Evolutionary conservation across 1,139 yeast species (phyloP), one percentile per base, ranked within the genome.

Genomic region (Yamadazyma buinensis): DNA sequence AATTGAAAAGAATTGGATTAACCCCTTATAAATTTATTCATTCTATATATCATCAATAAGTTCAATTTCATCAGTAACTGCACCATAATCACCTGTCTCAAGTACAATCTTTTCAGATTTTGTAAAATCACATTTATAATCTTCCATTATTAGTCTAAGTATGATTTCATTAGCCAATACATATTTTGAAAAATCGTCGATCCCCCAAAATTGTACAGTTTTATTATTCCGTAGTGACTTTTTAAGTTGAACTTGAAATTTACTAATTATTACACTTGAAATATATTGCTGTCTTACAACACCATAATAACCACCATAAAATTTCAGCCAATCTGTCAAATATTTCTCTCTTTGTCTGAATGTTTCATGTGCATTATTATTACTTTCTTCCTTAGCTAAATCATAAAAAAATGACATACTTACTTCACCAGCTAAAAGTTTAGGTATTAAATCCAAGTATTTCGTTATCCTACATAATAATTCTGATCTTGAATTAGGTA

Each of bases 141-240:
- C 83, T 10, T 71, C 69, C 56, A 68, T 64, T 3, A 75, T 69
- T 30, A 80, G 47, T 28, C 77, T 54, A 7, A 77, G 57, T 7
- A 80, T 67, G 7, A 82, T 54, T 45, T 83, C 90, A 29, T 83
- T 81, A 10, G 85, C 80, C 17, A 83, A 53, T 0, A 82, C 79
- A 46, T 76, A 78, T 7, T 74, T 65, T 2, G 72, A 55, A 48
- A 80, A 83, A 33, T 75, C 74, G 15, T 67, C 64, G 0, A 62
- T 46, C 1, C 83, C 76, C 87, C 87, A 82, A 60, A 78, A 82
- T 28, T 62, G 57, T 3, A 81, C 55, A 1, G 78, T 74, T 12
- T 62, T 57, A 42, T 73, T 72, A 13, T 44, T 53, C 15, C 37
- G 41, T 5, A 50, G 47, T 5, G 62, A 50, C 6, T 40, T 41